phyloP scores from a whole-genome alignment of 176 grass and related monocot species.

The Oryza brachyantha region DNA sequence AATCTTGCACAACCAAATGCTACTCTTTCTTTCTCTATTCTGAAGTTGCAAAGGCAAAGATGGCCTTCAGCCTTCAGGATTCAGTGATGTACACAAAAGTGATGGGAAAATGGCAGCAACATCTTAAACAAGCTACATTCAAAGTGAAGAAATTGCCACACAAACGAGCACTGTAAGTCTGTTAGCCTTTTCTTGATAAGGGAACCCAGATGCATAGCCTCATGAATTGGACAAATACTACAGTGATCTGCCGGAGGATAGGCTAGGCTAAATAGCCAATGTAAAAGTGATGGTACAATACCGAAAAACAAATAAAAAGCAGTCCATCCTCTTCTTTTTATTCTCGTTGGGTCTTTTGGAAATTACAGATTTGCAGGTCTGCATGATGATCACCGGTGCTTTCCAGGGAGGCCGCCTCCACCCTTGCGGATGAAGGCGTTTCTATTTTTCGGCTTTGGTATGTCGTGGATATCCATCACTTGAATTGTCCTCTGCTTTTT shows the following conservation, averaged over 20 bases:
- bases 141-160: not conserved
- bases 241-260: not conserved
- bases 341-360: not conserved
- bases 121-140: not conserved
- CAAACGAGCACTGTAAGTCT: not conserved
- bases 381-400: slow-evolving; percentile 30
- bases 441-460: slow-evolving; percentile 59
- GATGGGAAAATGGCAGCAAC: not conserved
- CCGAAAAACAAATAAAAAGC: not conserved
- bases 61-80: slow-evolving; percentile 9
- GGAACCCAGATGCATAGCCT: not conserved
- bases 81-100: not conserved
- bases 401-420: slow-evolving; percentile 38
- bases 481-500: slow-evolving; percentile 89
- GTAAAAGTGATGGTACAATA: not conserved
- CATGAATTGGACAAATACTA: slow-evolving; percentile 5
- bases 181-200: not conserved
- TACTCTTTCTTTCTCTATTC: not conserved
- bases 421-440: slow-evolving; percentile 64
- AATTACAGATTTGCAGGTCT: not conserved
- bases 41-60: not conserved
- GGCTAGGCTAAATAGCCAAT: not conserved
- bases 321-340: not conserved
- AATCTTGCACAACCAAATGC: not conserved
- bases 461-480: slow-evolving; percentile 81